Base-by-base conservation (phyloP, 306 rosid species). In the Cucurbita moschata region DNA sequence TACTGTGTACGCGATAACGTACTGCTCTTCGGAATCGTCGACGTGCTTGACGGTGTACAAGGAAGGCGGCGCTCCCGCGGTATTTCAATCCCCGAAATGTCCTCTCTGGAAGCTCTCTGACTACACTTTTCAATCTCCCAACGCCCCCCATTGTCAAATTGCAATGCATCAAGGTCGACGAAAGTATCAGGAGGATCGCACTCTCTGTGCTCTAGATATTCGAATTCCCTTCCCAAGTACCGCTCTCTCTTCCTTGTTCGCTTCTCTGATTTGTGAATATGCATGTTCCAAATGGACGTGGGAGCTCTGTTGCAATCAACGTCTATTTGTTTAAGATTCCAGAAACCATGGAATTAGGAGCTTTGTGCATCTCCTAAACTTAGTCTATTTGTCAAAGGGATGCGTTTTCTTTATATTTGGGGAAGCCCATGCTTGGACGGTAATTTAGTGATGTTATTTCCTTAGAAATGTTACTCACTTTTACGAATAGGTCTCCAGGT, bases 11-110 rank as follows among this genome's bases (percentile, higher is more conserved):
- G 71, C 72, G 19, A 64, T 72, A 18, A 74, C 75, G 42, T 75
- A 54, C 65, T 77, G 73, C 75, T 19, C 0, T 54, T 86, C 80
- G 0, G 97, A 93, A 69, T 86, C 98, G n/a, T 88, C 97, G 30
- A 88, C 90, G 1, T 93, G 98, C 77, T 76, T 93, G 85, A 83
- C 88, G 56, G 89, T 90, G 14, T 90, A 90, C 87, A 84, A 80
- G 56, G 75, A 83, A 56, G 98, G 98, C 35, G 94, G 98, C 42
- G 96, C 98, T 83, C 92, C 94, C 75, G 96, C 97, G 46, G 98
- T 93, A 30, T 87, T 93, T 59, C 82, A 82, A 76, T 93, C 98
- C 78, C 94, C 94, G 10, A 93, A 93, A 88, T 93, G 98, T 73
- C 92, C 94, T 42, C 94, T 82, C 74, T 93, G 98, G 98, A 86